Evolutionary conservation across 352 stramenopile species (phyloP).

Genomic region (Phytophthora megakarya): DNA sequence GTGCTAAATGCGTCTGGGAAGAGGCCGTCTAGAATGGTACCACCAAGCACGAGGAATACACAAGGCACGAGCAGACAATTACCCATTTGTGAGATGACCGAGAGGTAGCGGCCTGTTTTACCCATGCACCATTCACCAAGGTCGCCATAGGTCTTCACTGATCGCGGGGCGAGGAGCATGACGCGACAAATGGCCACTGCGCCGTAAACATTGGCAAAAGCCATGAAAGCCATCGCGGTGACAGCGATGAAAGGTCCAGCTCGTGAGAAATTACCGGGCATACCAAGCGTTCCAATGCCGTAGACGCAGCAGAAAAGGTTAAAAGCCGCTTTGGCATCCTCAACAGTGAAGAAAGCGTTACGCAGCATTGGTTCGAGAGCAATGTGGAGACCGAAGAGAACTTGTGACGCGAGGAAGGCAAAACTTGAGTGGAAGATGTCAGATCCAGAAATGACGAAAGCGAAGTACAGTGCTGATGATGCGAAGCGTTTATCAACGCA

Average conservation of each 20-base stretch:
- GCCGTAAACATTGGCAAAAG: constrained; percentile 64
- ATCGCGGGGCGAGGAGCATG: constrained; percentile 50
- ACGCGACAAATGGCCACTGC: constrained; percentile 56
- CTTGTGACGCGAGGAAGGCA: too few relatives aligned
- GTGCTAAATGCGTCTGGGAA: constrained; percentile 52
- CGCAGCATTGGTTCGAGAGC: too few relatives aligned
- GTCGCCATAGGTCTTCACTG: constrained; percentile 61
- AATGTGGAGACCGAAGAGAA: too few relatives aligned
- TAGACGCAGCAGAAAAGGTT: constrained; percentile 59
- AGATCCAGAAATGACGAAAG: too few relatives aligned
- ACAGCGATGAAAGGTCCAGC: constrained; percentile 49
- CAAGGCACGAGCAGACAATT: constrained; percentile 47
- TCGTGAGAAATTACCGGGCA: constrained; percentile 60
- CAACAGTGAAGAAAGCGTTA: constrained; percentile 48
- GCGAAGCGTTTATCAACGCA: too few relatives aligned
- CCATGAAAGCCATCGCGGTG: constrained; percentile 75
- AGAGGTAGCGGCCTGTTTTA: constrained; percentile 49
- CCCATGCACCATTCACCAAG: constrained; percentile 63
- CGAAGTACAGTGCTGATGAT: too few relatives aligned
- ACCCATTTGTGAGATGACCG: constrained; percentile 54
- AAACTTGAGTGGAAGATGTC: too few relatives aligned
- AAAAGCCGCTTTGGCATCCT: constrained; percentile 52
- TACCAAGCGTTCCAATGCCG: constrained; percentile 62
- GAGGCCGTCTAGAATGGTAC: constrained; percentile 44
- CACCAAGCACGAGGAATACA: constrained; percentile 30